A percentile compares a stretch with the other conserved stretches of the same genome.
Conservation (phyloP, 2,329 filamentous ascomycete species). For the Fusarium tanahbumbuense region DNA sequence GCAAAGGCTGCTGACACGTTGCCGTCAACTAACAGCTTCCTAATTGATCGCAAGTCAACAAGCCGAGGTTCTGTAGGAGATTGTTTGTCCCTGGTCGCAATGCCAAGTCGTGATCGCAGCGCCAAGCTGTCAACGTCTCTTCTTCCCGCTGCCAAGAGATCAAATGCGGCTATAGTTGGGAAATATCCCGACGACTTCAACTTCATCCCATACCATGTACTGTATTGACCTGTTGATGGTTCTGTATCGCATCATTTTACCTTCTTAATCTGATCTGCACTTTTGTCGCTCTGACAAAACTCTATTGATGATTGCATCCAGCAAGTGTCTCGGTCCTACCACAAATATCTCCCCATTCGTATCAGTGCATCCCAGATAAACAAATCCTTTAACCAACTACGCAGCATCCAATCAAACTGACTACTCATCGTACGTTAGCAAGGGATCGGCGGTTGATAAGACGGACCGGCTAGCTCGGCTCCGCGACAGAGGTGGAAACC, state of each 20-base stretch:
- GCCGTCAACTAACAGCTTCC: neutral
- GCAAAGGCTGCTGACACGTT: neutral
- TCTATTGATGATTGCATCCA: conserved; percentile 15
- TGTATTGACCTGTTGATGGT: neutral
- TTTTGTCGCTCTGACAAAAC: conserved; percentile 13
- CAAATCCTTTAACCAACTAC: neutral
- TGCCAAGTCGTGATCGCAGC: conserved; percentile 13
- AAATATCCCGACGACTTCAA: neutral
- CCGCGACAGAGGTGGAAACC: neutral
- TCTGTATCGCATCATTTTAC: neutral
- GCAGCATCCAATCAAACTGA: conserved; percentile 2
- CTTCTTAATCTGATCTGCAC: neutral
- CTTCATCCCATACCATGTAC: neutral
- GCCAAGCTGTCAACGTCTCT: conserved; percentile 23
- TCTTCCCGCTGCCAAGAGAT: conserved; percentile 18
- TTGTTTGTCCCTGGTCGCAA: neutral
- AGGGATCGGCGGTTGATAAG: conserved; percentile 30
- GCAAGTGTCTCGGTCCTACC: neutral
- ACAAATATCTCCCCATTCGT: neutral
- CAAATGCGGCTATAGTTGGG: conserved; percentile 18
- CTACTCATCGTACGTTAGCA: conserved; percentile 2
- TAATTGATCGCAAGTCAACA: neutral
- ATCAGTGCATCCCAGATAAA: conserved; percentile 9
- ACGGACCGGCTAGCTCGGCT: conserved; percentile 27
- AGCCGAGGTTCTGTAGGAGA: neutral